phyloP scores from a whole-genome alignment of 371 early-diverging fungal species.

The Capillidium rhysosporum region DNA sequence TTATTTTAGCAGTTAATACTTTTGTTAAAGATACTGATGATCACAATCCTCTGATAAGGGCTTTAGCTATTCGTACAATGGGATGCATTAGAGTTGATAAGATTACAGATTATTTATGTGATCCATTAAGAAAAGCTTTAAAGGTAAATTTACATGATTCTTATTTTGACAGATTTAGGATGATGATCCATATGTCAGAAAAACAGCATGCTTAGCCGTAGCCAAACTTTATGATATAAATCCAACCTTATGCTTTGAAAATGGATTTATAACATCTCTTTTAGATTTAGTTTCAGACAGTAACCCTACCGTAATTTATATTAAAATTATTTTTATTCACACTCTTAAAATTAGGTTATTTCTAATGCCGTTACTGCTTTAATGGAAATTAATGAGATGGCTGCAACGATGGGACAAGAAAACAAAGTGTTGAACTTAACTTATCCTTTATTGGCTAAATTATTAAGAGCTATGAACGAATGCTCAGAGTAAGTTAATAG shows the following conservation, averaged over 20 bases:
- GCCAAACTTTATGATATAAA: slow-evolving; percentile 74
- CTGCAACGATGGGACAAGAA: slow-evolving; percentile 18
- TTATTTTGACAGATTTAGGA: slow-evolving; percentile 26
- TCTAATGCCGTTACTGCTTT: slow-evolving; percentile 83
- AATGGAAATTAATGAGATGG: slow-evolving; percentile 71
- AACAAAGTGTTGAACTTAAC: slow-evolving; percentile 49
- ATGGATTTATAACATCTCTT: slow-evolving; percentile 63
- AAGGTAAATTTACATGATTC: slow-evolving; percentile 20
- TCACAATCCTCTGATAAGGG: slow-evolving; percentile 85
- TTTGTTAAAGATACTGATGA: slow-evolving; percentile 95
- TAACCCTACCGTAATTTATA: slow-evolving; percentile 66
- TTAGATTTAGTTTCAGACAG: slow-evolving; percentile 80
- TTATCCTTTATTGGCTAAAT: slow-evolving; percentile 49
- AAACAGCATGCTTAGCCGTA: slow-evolving; percentile 91
- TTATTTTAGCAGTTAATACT: slow-evolving; percentile 89
- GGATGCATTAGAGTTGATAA: slow-evolving; percentile 86
- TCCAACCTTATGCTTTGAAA: slow-evolving; percentile 47
- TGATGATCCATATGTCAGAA: slow-evolving; percentile 76
- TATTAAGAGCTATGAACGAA: slow-evolving; percentile 82
- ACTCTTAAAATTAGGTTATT: slow-evolving; percentile 38
- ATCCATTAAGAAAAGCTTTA: slow-evolving; percentile 69
- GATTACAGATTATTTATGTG: slow-evolving; percentile 76
- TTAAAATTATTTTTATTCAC: neutral
- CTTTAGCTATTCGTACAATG: slow-evolving; percentile 90
- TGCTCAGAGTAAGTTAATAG: slow-evolving; percentile 61